Conservation (phyloP, 306 rosid species). For the Echinosophora koreensis region DNA sequence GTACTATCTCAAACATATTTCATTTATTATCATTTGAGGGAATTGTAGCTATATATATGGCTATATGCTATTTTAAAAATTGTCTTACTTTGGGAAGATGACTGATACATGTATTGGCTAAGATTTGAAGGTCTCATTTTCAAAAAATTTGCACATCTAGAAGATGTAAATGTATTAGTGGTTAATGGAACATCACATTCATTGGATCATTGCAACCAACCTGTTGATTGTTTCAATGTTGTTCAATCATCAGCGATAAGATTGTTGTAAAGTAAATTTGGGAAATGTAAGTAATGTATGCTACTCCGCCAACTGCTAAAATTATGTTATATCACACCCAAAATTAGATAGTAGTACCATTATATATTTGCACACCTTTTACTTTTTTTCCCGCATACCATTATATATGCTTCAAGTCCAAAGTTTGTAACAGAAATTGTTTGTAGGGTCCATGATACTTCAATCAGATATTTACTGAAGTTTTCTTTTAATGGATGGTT, state of each 20-base stretch:
- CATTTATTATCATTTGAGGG: not conserved
- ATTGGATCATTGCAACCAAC: not conserved
- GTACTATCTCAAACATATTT: not conserved
- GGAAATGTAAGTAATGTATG: not conserved
- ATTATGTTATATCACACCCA: not conserved
- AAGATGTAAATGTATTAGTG: not conserved
- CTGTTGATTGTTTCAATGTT: constrained; percentile 3
- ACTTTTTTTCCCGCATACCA: not conserved
- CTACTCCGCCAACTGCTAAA: not conserved
- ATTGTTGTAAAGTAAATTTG: constrained; percentile 6
- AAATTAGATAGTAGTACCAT: constrained; percentile 2
- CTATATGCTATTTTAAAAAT: not conserved
- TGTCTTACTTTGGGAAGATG: constrained; percentile 2
- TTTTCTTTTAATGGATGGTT: constrained; percentile 36
- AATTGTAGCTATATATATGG: not conserved
- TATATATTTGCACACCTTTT: not conserved
- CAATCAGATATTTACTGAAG: constrained; percentile 16
- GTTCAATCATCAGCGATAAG: not conserved
- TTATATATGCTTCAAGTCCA: not conserved
- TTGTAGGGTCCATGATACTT: constrained; percentile 4
- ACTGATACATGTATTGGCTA: constrained; percentile 9
- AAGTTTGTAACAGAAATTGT: not conserved
- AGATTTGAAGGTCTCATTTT: constrained; percentile 16
- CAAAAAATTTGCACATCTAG: constrained; percentile 2
- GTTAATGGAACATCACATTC: not conserved